Conservation (phyloP, 1,284 basidiomycete genomes). For the Neotropicomus parvogracilis region DNA sequence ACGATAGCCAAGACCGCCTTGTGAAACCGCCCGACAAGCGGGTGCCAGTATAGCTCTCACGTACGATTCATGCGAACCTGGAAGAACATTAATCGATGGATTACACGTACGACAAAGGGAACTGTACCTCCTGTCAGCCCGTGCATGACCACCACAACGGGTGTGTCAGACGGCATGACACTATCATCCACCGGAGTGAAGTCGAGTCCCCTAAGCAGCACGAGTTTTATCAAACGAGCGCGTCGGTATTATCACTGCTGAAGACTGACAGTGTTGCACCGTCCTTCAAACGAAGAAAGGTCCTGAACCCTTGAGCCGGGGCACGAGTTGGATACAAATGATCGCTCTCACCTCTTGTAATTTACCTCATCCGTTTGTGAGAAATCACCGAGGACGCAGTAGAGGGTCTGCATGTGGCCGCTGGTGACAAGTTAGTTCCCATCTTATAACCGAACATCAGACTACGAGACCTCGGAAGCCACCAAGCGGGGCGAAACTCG, state of each 20-base stretch:
- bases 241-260: background rate
- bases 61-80: conserved; percentile 86
- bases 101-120: background rate
- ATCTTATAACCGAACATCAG: conserved; percentile 1
- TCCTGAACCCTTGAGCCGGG: conserved; percentile 37
- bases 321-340: background rate
- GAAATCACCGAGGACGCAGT: conserved; percentile 69
- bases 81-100: conserved; percentile 10
- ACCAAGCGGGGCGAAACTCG: conserved; percentile 61
- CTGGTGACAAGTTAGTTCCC: conserved; percentile 34
- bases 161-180: conserved; percentile 57
- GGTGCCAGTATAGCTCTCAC: conserved; percentile 77
- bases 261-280: conserved; percentile 65
- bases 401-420: conserved; percentile 72
- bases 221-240: conserved; percentile 1
- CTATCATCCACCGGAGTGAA: conserved; percentile 60
- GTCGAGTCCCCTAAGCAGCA: conserved; percentile 58
- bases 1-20: conserved; percentile 84
- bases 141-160: conserved; percentile 82
- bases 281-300: conserved; percentile 57
- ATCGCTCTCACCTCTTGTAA: conserved; percentile 53
- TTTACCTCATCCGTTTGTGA: conserved; percentile 64
- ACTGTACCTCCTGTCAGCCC: conserved; percentile 80
- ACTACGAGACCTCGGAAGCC: conserved; percentile 56
- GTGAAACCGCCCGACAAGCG: conserved; percentile 60